phyloP scores from a whole-genome alignment of 257 asterid species.

The Rauvolfia tetraphylla region DNA sequence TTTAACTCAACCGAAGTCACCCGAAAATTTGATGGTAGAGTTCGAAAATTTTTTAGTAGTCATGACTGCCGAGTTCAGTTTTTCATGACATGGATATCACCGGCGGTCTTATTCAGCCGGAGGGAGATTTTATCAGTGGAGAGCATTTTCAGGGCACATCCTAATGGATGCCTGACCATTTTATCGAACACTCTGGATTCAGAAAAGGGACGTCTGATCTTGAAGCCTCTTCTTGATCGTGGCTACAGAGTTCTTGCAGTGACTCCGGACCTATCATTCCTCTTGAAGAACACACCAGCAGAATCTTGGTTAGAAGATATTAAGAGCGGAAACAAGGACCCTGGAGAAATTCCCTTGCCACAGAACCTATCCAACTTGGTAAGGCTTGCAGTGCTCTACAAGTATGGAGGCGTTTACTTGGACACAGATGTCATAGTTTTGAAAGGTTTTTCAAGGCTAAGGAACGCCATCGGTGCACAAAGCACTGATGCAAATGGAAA shows the following conservation, averaged over 20 bases:
- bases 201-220: conserved; percentile 21
- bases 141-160: conserved; percentile 51
- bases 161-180: conserved; percentile 46
- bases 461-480: conserved; percentile 69
- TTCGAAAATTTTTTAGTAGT: conserved; percentile 1
- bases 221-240: conserved; percentile 36
- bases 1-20: conserved; percentile 11
- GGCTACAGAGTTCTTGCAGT: conserved; percentile 43
- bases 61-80: conserved; percentile 20
- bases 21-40: conserved; percentile 11
- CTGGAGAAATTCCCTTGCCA: conserved; percentile 56
- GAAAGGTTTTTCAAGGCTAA: conserved; percentile 46
- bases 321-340: conserved; percentile 39
- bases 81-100: conserved; percentile 33
- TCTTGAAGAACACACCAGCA: conserved; percentile 50
- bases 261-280: conserved; percentile 34
- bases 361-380: conserved; percentile 66
- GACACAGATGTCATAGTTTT: conserved; percentile 61
- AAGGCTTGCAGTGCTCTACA: conserved; percentile 55
- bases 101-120: conserved; percentile 23
- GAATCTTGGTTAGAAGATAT: conserved; percentile 48
- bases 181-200: conserved; percentile 61
- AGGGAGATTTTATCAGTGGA: conserved; percentile 48
- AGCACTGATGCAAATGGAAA: conserved; percentile 39
- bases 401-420: conserved; percentile 63